Conservation (phyloP, 1,284 basidiomycete species). For the Trametes sp. region DNA sequence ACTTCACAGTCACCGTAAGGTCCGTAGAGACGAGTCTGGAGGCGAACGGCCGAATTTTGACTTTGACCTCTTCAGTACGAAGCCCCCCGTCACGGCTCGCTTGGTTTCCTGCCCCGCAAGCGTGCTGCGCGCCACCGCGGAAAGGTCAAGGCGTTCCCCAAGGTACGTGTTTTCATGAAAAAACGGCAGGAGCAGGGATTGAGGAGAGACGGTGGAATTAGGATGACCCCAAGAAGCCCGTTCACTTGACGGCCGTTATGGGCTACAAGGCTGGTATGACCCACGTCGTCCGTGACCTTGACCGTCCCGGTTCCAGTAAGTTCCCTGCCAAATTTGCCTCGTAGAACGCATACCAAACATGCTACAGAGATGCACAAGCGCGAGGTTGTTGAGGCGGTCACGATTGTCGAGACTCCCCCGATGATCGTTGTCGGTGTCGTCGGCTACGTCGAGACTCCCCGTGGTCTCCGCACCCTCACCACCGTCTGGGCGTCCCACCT, state of each 20-base stretch:
- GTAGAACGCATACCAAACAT: conserved; percentile 15
- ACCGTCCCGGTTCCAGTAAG: conserved; percentile 97
- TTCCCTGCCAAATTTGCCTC: conserved; percentile 25
- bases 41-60: conserved; percentile 27
- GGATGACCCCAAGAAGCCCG: conserved; percentile 99
- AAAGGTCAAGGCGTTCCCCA: conserved; percentile 98
- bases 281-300: conserved; percentile 98
- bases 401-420: conserved; percentile 96
- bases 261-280: conserved; percentile 99
- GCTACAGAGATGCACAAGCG: conserved; percentile 96
- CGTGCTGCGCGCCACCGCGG: conserved; percentile 95
- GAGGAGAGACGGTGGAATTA: conserved; percentile 43
- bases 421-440: conserved; percentile 98
- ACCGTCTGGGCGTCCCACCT: conserved; percentile 88
- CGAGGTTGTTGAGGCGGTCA: conserved; percentile 98
- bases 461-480: conserved; percentile 90
- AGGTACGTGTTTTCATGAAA: conserved; percentile 56
- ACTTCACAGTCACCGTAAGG: conserved; percentile 50
- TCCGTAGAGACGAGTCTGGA: conserved; percentile 35
- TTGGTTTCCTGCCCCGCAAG: conserved; percentile 95
- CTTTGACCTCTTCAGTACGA: conserved; percentile 72
- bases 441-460: conserved; percentile 99
- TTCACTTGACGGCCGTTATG: conserved; percentile 98
- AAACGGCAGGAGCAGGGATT: not conserved
- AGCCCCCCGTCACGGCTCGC: conserved; percentile 94